A percentile compares a stretch with the other conserved stretches of the same genome.
These are phyloP conservation scores for Trichoderma pleuroti DNA, from an alignment of 2,329 filamentous ascomycete genomes.

Conservation along the genomic window DNA sequence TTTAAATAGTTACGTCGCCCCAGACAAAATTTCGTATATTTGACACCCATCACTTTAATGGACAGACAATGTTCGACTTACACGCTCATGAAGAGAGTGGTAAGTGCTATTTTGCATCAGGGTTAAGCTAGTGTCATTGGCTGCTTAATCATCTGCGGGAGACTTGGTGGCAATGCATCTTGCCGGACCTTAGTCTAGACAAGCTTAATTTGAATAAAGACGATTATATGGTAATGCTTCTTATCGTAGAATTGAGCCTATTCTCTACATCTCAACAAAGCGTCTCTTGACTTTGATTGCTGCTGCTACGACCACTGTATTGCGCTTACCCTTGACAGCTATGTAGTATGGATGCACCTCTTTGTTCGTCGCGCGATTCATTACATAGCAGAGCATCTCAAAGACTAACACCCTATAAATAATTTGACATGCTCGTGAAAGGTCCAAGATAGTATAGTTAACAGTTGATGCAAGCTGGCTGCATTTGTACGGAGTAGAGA, in stretches of 20 bases:
- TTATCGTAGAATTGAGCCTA: neutral
- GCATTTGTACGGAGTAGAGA: neutral
- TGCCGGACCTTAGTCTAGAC: neutral
- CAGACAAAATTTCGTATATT: neutral
- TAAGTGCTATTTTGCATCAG: neutral
- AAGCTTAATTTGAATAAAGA: neutral
- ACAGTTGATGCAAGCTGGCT: neutral
- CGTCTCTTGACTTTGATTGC: neutral
- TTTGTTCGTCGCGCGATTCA: neutral
- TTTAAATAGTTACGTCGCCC: neutral
- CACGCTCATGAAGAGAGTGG: neutral
- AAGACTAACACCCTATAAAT: accelerated
- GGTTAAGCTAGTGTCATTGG: neutral
- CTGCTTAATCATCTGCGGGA: neutral
- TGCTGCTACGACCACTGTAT: neutral
- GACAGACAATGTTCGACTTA: neutral
- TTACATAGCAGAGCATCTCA: neutral
- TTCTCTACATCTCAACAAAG: neutral
- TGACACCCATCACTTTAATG: neutral
- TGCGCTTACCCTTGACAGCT: neutral
- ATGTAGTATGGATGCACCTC: neutral
- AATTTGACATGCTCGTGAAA: neutral
- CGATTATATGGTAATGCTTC: neutral
- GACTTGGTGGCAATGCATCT: neutral
- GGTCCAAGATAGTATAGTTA: neutral